Base-by-base conservation (phyloP, 1,139 yeast genomes). In the Candida mesenterica region DNA sequence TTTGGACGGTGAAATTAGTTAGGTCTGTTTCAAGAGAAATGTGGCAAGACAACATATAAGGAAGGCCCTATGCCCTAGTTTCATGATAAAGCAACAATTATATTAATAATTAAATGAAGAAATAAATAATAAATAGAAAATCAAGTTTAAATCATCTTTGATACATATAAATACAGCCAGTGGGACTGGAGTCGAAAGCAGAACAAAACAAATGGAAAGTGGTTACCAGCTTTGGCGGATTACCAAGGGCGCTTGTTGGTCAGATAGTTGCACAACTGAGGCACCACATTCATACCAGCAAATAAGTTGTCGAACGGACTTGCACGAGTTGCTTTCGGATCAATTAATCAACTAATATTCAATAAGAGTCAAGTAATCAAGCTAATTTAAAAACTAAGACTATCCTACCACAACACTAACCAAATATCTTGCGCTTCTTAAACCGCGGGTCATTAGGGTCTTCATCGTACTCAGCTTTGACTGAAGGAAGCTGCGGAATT, bases 361-460 rank as follows among this genome's bases (percentile, higher is more conserved):
- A n/a, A n/a, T n/a, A 19, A 19, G 22, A 6, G 22, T 19, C 22
- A 19, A 9, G 22, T 19, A 19, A 19, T 19, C 22, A 19, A 9
- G 6, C 22, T n/a, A n/a, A n/a, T n/a, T n/a, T n/a, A n/a, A n/a
- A n/a, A n/a, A n/a, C n/a, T n/a, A n/a, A n/a, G n/a, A n/a, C n/a
- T n/a, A n/a, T n/a, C n/a, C n/a, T n/a, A n/a, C n/a, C n/a, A n/a
- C n/a, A n/a, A n/a, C n/a, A n/a, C 29, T 17, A 28, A 10, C 32
- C 24, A 28, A 22, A 24, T n/a, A 33, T 20, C 29, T 29, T 28
- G 13, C 36, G 22, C 28, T 33, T 33, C 29, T 33, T 33, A 15
- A 27, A 24, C 28, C 9, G 28, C 10, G 13, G 24, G 16, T 31
- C 34, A 8, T 25, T 26, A 12, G 15, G 30, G 8, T 33, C 36